These are phyloP conservation scores for Calonectria fujianensis DNA, from an alignment of 2,329 filamentous ascomycete genomes.

Conservation along the genomic window DNA sequence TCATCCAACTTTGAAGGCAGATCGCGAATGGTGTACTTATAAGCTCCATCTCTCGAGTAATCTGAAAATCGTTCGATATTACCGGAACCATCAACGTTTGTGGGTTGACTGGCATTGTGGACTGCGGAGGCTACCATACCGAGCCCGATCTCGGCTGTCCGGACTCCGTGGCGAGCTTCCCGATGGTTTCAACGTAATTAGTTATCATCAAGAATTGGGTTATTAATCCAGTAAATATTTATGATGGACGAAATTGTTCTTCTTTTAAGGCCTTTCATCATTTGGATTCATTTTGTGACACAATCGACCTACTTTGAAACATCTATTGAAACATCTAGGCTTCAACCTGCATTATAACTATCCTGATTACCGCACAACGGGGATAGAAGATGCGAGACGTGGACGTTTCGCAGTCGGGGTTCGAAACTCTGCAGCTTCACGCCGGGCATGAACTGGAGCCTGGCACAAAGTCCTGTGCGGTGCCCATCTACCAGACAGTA, in stretches of 20 bases:
- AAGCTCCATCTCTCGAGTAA: neutral
- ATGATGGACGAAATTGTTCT: neutral
- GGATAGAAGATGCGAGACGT: neutral
- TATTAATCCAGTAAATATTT: neutral
- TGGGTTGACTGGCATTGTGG: neutral
- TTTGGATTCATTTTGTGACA: neutral
- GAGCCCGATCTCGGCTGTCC: neutral
- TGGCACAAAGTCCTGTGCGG: neutral
- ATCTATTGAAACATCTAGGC: neutral
- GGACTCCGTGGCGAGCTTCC: neutral
- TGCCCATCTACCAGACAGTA: slow-evolving; percentile 8
- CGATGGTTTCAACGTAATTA: neutral
- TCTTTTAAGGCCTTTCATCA: neutral
- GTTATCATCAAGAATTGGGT: neutral
- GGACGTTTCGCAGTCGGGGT: neutral
- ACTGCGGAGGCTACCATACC: neutral
- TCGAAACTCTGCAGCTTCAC: neutral
- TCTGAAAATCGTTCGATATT: neutral
- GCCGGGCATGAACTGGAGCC: slow-evolving; percentile 1
- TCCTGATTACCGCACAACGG: neutral
- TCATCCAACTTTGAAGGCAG: neutral
- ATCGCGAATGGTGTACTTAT: neutral
- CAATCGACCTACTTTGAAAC: neutral
- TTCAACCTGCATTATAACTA: neutral
- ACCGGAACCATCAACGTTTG: neutral